phyloP scores from a whole-genome alignment of 192 early-diverging fungal species.

The Spizellomyces punctatus region DNA sequence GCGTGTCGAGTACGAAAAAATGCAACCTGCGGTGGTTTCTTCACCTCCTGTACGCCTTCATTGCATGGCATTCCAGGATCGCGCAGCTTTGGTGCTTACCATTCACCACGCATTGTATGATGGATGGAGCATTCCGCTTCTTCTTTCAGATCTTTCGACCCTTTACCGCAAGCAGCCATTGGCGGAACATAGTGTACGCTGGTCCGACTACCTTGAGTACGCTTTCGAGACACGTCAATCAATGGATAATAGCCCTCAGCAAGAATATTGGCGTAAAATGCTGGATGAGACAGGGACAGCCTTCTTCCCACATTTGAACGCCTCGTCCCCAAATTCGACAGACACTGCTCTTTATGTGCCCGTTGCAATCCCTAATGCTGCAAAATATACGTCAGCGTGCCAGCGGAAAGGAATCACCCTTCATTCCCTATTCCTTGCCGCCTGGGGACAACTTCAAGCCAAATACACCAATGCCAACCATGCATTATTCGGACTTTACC shows the following conservation, averaged over 20 bases:
- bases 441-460: constrained; percentile 6
- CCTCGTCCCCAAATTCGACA: not conserved
- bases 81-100: constrained; percentile 22
- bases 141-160: constrained; percentile 28
- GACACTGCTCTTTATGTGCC: not conserved
- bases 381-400: not conserved
- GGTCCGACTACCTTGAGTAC: constrained; percentile 1
- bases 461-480: not conserved
- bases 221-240: not conserved
- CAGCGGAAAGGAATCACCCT: constrained; percentile 6
- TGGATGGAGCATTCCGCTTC: constrained; percentile 34
- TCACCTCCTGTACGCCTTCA: constrained; percentile 8
- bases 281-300: not conserved
- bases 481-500: constrained; percentile 20
- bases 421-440: constrained; percentile 21
- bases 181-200: constrained; percentile 6
- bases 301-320: not conserved
- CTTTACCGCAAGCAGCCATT: not conserved
- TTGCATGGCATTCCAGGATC: not conserved
- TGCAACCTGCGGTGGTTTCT: not conserved
- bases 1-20: not conserved
- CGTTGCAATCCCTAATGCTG: constrained; percentile 2
- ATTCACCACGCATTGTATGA: constrained; percentile 41
- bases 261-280: not conserved
- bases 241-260: not conserved